Evolutionary conservation across 306 rosid genomes (phyloP).

Genomic region (Malus fusca): DNA sequence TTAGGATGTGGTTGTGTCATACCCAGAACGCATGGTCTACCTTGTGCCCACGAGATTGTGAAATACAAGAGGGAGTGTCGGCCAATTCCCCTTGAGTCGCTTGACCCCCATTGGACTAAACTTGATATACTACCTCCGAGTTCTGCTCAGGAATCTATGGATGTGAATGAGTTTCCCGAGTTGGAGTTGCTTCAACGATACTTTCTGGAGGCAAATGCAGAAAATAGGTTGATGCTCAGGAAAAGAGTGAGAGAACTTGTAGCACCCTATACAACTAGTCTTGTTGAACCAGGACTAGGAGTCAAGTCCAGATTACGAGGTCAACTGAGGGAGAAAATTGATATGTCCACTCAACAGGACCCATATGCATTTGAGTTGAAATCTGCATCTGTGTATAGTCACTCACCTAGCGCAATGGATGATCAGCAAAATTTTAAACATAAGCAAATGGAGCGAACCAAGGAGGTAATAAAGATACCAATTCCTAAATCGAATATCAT

Average conservation of each 20-base stretch:
- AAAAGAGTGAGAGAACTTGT: slow-evolving; percentile 11
- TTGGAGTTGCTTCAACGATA: slow-evolving; percentile 9
- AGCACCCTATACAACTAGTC: neutral
- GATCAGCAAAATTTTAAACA: neutral
- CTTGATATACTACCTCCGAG: neutral
- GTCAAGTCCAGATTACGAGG: neutral
- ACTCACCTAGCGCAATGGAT: neutral
- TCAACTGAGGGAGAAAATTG: slow-evolving; percentile 3
- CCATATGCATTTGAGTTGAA: neutral
- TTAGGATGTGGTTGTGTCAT: neutral
- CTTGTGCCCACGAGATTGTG: slow-evolving; percentile 10
- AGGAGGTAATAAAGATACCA: slow-evolving; percentile 1
- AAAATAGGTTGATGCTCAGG: slow-evolving; percentile 4
- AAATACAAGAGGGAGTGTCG: neutral
- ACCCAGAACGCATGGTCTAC: slow-evolving; percentile 4
- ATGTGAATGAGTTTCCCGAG: slow-evolving; percentile 10
- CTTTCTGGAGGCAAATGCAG: slow-evolving; percentile 1
- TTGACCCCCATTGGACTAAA: slow-evolving; percentile 11
- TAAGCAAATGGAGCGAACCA: neutral
- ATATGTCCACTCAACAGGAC: neutral
- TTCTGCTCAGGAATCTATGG: neutral
- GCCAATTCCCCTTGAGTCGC: neutral
- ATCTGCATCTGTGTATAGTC: neutral
- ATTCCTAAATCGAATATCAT: neutral
- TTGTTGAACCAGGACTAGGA: neutral